These are phyloP conservation scores for Volvox reticuliferus DNA, from an alignment of 139 green algal species.

Conservation along the genomic window DNA sequence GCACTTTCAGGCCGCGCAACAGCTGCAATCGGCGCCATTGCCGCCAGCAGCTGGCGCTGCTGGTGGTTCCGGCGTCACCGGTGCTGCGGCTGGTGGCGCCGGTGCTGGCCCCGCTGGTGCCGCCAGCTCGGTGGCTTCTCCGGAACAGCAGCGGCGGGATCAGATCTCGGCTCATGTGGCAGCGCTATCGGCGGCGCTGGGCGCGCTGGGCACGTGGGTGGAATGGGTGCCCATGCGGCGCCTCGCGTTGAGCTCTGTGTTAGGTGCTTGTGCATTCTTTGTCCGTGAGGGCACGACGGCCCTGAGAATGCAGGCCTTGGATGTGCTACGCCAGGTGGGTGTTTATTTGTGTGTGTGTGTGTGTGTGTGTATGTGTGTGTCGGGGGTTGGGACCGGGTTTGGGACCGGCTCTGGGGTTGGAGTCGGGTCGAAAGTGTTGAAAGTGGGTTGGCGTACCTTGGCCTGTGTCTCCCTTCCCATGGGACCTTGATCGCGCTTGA, in stretches of 20 bases:
- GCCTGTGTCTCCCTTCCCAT: too few relatives aligned
- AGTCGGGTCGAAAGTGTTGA: too few relatives aligned
- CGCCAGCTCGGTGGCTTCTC: neutral
- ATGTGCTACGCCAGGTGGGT: conserved; percentile 73
- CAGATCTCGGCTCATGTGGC: conserved; percentile 20
- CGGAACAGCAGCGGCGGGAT: neutral
- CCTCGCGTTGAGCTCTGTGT: conserved; percentile 65
- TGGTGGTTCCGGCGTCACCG: neutral
- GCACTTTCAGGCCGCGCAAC: conserved; percentile 59
- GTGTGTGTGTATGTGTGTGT: neutral
- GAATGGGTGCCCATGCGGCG: conserved; percentile 82
- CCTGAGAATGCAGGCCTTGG: conserved; percentile 69
- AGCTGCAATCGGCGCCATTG: conserved; percentile 44
- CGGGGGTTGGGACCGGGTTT: too few relatives aligned
- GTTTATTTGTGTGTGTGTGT: neutral
- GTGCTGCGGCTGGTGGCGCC: neutral
- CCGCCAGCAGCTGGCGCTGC: conserved; percentile 35
- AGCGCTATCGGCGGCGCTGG: conserved; percentile 67
- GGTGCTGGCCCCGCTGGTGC: neutral
- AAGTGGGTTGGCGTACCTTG: too few relatives aligned
- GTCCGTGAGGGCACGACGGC: conserved; percentile 42
- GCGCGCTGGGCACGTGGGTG: conserved; percentile 63
- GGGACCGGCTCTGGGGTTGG: too few relatives aligned
- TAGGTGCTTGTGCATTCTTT: conserved; percentile 76
- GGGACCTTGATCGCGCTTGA: too few relatives aligned